Conservation (phyloP, 2,329 filamentous ascomycete genomes). For the Aureobasidium pullulans region DNA sequence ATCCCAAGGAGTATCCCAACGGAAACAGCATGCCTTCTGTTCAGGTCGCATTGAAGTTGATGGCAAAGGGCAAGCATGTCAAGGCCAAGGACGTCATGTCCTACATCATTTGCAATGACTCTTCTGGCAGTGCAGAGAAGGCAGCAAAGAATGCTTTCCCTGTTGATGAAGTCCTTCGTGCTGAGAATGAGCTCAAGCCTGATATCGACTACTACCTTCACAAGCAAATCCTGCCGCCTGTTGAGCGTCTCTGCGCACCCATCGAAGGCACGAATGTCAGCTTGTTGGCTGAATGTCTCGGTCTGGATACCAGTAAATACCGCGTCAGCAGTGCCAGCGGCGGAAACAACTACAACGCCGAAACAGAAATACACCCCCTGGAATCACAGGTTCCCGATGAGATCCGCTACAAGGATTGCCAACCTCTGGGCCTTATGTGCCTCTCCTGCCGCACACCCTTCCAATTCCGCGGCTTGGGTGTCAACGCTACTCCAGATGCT, state of each 20-base stretch:
- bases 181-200: conserved; percentile 66
- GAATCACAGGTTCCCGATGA: conserved; percentile 92
- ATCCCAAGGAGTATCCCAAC: conserved; percentile 88
- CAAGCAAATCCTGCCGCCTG: conserved; percentile 97
- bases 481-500: conserved; percentile 11
- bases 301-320: conserved; percentile 84
- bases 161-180: conserved; percentile 74
- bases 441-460: conserved; percentile 67
- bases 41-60: conserved; percentile 84
- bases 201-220: conserved; percentile 98
- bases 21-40: conserved; percentile 93
- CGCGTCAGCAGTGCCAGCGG: conserved; percentile 55
- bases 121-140: conserved; percentile 55
- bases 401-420: conserved; percentile 77
- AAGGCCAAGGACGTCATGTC: conserved; percentile 94
- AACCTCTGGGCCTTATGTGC: conserved; percentile 70
- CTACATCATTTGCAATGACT: conserved; percentile 77
- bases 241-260: conserved; percentile 94
- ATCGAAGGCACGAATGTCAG: conserved; percentile 88
- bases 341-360: conserved; percentile 44
- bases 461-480: conserved; percentile 67
- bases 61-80: conserved; percentile 77
- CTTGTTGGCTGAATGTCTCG: conserved; percentile 85
- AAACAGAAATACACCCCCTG: conserved; percentile 70
- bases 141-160: conserved; percentile 85